Evolutionary conservation across 2,329 filamentous ascomycete species (phyloP).

Genomic region (Stromatinia cepivora): DNA sequence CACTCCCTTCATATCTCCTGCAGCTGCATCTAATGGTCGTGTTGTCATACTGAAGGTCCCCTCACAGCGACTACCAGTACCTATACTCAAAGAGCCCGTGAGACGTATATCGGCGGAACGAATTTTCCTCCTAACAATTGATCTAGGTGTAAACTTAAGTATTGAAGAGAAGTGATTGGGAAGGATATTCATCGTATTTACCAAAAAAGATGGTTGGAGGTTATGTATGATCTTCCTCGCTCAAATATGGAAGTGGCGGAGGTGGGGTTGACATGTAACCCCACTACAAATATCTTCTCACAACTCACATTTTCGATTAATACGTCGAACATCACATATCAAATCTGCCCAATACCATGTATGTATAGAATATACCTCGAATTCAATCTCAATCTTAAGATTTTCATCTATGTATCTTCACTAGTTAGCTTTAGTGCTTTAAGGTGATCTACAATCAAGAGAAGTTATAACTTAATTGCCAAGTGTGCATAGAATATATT

Average conservation of each 20-base stretch:
- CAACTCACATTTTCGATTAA: too few species aligned
- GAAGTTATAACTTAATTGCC: too few species aligned
- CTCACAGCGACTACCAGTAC: neutral
- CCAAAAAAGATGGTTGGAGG: too few species aligned
- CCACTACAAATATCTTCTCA: neutral
- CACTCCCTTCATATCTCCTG: conserved; percentile 1
- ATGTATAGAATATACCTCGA: too few species aligned
- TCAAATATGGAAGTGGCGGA: conserved; percentile 4
- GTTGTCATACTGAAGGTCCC: neutral
- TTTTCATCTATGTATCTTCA: too few species aligned
- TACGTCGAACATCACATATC: too few species aligned
- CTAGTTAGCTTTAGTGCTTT: too few species aligned
- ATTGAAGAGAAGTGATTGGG: neutral
- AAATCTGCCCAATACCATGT: too few species aligned
- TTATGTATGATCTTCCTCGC: neutral
- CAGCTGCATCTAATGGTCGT: neutral
- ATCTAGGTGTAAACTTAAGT: neutral
- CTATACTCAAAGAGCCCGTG: neutral
- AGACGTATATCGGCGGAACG: neutral
- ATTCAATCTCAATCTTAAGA: too few species aligned
- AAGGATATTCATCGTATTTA: neutral
- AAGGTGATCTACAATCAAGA: too few species aligned
- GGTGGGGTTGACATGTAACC: neutral
- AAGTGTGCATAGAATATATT: too few species aligned
- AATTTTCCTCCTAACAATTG: neutral